Conservation (phyloP, 177 flowering plant genomes). For the Vitis hybrid region DNA sequence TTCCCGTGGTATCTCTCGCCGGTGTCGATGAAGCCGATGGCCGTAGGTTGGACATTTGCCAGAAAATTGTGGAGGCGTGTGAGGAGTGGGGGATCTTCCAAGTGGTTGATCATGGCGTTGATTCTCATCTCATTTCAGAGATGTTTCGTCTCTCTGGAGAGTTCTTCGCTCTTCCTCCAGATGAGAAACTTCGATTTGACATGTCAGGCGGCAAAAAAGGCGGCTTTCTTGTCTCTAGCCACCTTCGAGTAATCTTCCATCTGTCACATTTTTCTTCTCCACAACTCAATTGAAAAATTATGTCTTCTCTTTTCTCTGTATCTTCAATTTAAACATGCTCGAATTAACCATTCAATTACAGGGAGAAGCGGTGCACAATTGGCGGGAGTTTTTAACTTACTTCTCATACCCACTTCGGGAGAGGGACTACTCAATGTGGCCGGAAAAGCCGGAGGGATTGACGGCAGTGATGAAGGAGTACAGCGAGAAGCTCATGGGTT, state of each 20-base stretch:
- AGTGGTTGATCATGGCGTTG: conserved; percentile 83
- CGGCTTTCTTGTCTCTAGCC: conserved; percentile 86
- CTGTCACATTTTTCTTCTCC: too few species aligned
- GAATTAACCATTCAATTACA: conserved; percentile 10
- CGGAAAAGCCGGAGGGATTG: conserved; percentile 88
- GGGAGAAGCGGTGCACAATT: conserved; percentile 88
- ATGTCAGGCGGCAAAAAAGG: conserved; percentile 91
- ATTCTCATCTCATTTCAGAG: conserved; percentile 40
- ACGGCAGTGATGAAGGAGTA: conserved; percentile 49
- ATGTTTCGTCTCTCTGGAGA: conserved; percentile 63
- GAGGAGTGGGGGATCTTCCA: conserved; percentile 90
- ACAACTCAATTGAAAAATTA: not conserved
- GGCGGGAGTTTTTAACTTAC: conserved; percentile 88
- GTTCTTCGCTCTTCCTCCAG: conserved; percentile 70
- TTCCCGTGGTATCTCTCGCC: conserved; percentile 70
- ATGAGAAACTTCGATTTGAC: conserved; percentile 76
- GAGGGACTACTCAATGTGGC: conserved; percentile 90
- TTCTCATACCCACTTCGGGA: conserved; percentile 68
- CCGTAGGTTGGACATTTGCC: conserved; percentile 45
- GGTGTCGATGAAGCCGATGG: conserved; percentile 56
- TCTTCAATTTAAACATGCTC: too few species aligned
- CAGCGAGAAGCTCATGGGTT: conserved; percentile 68
- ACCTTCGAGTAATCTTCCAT: conserved; percentile 47
- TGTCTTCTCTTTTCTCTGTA: too few species aligned
- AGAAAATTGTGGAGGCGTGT: conserved; percentile 67